Evolutionary conservation across 2,329 filamentous ascomycete species (phyloP), one percentile per base, ranked within the genome.

Genomic region (Domatiomyces globalis): DNA sequence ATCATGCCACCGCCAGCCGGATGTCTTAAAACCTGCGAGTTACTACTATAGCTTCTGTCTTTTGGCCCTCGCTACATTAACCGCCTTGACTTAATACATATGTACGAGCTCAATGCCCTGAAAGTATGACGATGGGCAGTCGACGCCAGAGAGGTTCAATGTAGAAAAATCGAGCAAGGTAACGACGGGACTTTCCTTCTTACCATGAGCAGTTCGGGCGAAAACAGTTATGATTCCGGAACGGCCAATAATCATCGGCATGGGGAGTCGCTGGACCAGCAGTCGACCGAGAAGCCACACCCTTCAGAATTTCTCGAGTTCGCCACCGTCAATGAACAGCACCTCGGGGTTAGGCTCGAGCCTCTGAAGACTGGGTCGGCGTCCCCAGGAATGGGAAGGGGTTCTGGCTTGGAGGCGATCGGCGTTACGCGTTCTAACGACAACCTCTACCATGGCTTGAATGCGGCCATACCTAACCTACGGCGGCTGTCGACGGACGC

Each of bases 281-380:
- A 33, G 22, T 54, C 55, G 6, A 52, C 25, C 22, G 49, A 54
- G 43, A 55, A 58, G 33, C 47, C 51, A 43, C 57, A 59, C 49
- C 57, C 56, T 33, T 59, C 55, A 6, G 55, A 59, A 44, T 56
- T 53, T 27, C 52, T 59, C 45, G 55, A 59, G 46, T 59, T 59
- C 42, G 53, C 56, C 39, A 57, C 53, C 2, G 48, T 52, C 39
- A 27, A 44, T 15, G 20, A 36, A 19, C 27, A 49, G n/a, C 33
- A 42, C 36, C 17, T 12, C 8, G 29, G 19, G n/a, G 18, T 5
- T 19, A 51, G 54, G 8, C 43, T 58, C 10, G 45, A 56, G 48
- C 54, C 53, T 49, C 20, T 58, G 20, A 54, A 48, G 46, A 45
- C 46, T 20, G 2, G 10, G 33, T 10, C 27, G 17, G 20, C 17